A percentile compares a stretch with the other conserved stretches of the same genome.
phyloP scores from a whole-genome alignment of 257 asterid genomes.

The Nicotiana paniculata region DNA sequence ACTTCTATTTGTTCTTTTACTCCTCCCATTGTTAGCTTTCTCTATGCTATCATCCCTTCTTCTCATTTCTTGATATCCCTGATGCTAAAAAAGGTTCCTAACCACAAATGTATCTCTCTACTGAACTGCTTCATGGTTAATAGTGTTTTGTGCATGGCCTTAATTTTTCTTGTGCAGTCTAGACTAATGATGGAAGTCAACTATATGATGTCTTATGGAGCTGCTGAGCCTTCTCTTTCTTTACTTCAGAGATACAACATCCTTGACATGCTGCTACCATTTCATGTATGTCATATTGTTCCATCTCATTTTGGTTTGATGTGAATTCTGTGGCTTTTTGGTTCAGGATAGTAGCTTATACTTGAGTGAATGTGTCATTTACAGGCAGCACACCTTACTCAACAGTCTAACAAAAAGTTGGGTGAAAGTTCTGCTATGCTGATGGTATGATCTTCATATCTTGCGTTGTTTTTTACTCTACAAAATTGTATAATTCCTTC shows the following conservation, averaged over 20 bases:
- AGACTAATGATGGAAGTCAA: constrained; percentile 68
- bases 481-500: not conserved
- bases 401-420: constrained; percentile 35
- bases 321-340: not conserved
- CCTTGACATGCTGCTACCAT: constrained; percentile 69
- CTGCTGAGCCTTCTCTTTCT: constrained; percentile 77
- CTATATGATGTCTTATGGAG: constrained; percentile 94
- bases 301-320: constrained; percentile 6
- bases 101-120: not conserved
- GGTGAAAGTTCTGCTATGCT: constrained; percentile 48
- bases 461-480: not conserved
- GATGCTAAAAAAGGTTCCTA: not conserved
- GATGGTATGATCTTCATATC: constrained; percentile 42
- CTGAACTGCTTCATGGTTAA: not conserved
- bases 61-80: not conserved
- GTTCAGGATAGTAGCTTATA: constrained; percentile 7
- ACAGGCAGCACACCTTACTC: constrained; percentile 71
- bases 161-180: constrained; percentile 38
- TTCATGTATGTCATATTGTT: constrained; percentile 52
- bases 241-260: constrained; percentile 63
- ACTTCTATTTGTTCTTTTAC: not conserved
- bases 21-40: not conserved
- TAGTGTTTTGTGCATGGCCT: not conserved
- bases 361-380: constrained; percentile 9
- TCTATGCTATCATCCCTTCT: not conserved